Percentiles rank a stretch among this genome's conserved stretches.
These are phyloP conservation scores for Astragalus membranaceus DNA, from an alignment of 306 rosid species.

Conservation along the genomic window DNA sequence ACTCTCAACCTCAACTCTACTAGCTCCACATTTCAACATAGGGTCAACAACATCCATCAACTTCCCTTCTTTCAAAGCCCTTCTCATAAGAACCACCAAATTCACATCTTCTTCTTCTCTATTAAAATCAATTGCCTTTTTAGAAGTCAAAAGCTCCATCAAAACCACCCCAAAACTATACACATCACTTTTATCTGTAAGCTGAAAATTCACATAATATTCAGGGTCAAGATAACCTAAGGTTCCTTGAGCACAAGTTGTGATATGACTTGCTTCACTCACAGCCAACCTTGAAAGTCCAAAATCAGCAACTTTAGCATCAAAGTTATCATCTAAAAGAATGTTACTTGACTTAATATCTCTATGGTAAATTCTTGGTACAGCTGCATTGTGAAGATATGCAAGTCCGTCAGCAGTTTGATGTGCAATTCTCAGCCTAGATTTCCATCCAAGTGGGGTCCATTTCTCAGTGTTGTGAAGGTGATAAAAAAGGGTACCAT, in stretches of 20 bases:
- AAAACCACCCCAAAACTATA: conserved; percentile 46
- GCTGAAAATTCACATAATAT: conserved; percentile 32
- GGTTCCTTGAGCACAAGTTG: conserved; percentile 36
- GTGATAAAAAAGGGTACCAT: conserved; percentile 41
- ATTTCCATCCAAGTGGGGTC: conserved; percentile 23
- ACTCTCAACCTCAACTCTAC: conserved; percentile 32
- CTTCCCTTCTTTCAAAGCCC: conserved; percentile 30
- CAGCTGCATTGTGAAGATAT: conserved; percentile 38
- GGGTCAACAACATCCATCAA: conserved; percentile 41
- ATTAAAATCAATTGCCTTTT: conserved; percentile 46
- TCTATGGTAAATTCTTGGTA: conserved; percentile 38
- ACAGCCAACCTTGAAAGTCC: conserved; percentile 30
- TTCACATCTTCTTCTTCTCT: conserved; percentile 51
- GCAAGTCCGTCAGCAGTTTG: conserved; percentile 34
- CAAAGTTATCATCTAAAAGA: conserved; percentile 25
- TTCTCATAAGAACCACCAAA: conserved; percentile 36
- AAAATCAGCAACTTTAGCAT: conserved; percentile 34
- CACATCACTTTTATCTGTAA: conserved; percentile 41
- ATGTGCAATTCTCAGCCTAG: conserved; percentile 28
- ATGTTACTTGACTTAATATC: conserved; percentile 47
- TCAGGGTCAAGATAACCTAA: conserved; percentile 35
- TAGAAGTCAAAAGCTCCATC: conserved; percentile 39
- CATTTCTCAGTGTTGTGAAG: conserved; percentile 17
- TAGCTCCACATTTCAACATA: conserved; percentile 22
- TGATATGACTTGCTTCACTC: conserved; percentile 28